Base-by-base conservation (phyloP, 345 rosid genomes). In the Adansonia digitata region DNA sequence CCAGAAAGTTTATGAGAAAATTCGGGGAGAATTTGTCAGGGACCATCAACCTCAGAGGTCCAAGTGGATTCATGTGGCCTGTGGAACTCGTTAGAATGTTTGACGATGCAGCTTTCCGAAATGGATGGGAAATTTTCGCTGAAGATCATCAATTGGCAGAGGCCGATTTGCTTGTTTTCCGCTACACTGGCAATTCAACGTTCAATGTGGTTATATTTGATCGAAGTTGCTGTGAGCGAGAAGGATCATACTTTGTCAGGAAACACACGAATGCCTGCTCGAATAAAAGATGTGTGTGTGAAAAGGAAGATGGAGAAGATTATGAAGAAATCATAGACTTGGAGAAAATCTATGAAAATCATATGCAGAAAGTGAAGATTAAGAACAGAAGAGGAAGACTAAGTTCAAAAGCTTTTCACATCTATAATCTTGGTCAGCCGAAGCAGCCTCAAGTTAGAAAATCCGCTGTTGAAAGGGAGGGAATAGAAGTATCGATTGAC, bases 231-330 rank as follows among this genome's bases (percentile, higher is more conserved):
- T 71, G 63, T 71, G 74, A 35, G 31, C 35, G 63, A 52, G 63
- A 71, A 35, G 74, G 63, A 10, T 53, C 48, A 5, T 71, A 71
- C 48, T 71, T 71, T n/a, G 60, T 51, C 31, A 53, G 35, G 48
- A 20, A 51, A 35, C 64, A 53, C 31, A 53, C 27, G 14, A 35
- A 11, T 24, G 52, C 29, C 24, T 43, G 55, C 7, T 67, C 53
- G 15, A 43, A 14, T 45, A n/a, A 15, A 20, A 43, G 34, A 39
- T 43, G 35, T 27, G n/a, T 14, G 26, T 7, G 43, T 11, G 55
- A 45, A 7, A 67, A 24, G 35, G 18, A 10, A 22, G 72, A 67
- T 20, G 46, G 24, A 18, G 24, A 51, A 7, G 56, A 8, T 27
- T 2, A 13, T n/a, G 59, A 53, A 49, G 55, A 18, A n/a, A 9